Evolutionary conservation across 139 green algal genomes (phyloP), one percentile per base, ranked within the genome.

Genomic region (Zygnema circumcarinatum): DNA sequence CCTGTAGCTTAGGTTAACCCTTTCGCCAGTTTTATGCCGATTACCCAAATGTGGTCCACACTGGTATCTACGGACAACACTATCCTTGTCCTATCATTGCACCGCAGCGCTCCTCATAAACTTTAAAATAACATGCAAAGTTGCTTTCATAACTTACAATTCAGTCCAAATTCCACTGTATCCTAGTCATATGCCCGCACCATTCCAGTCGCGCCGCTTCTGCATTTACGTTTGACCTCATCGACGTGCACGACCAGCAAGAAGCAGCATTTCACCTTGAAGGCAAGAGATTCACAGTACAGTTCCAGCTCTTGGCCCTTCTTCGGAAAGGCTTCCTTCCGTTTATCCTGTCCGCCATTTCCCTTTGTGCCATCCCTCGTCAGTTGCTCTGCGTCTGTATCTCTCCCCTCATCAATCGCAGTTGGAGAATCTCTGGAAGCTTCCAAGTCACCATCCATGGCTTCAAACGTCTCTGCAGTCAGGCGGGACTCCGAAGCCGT

Each of bases 291-390:
- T 7, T 89, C 81, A 76, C 87, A 91, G 22, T 80, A 31, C 25
- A 91, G 87, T 25, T 91, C 81, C 32, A 91, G 21, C 72, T 91
- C 81, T 32, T 89, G 21, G n/a, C 84, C 84, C 40, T 83, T 88
- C 16, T 78, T 78, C 16, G 69, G 69, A 41, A n/a, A 78, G 47
- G n/a, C n/a, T 62, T 25, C 7, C 47, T 62, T 62, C 16, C 16
- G 16, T 7, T 62, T 62, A 25, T 62, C 47, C 47, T 62, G 7
- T 62, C 47, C 47, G 16, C 47, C n/a, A n/a, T n/a, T n/a, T n/a
- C n/a, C n/a, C n/a, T n/a, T n/a, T n/a, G n/a, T n/a, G n/a, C n/a
- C n/a, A n/a, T n/a, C n/a, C n/a, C n/a, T n/a, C n/a, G n/a, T n/a
- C n/a, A n/a, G n/a, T n/a, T n/a, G n/a, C n/a, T n/a, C n/a, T n/a